Evolutionary conservation across 1,139 yeast species (phyloP), one percentile per base, ranked within the genome.

Genomic region (Magnusiomyces ingens): DNA sequence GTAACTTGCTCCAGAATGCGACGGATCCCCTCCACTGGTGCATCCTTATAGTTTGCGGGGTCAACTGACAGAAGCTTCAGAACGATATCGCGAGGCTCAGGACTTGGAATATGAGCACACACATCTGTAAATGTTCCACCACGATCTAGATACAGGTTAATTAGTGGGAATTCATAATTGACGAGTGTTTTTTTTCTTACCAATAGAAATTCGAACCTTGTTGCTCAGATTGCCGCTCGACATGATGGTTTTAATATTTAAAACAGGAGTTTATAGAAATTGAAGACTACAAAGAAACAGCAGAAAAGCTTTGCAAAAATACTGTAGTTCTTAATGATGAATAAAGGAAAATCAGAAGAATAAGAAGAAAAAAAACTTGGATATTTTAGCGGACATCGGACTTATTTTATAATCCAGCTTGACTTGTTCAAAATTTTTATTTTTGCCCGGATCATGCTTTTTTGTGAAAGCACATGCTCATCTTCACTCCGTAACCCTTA

Each of bases 1-100:
- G 80, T 76, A 55, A 78, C 80, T 40, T 71, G 70, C 64, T 86
- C 94, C 56, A 91, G 69, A 0, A 88, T 78, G 51, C 95, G 71
- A 58, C 97, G 75, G 48, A 91, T 87, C 5, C 96, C 97, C 70
- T 90, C 97, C 15, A 91, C 75, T 3, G 95, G 95, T 0, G 97
- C 96, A 74, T 91, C 97, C 3, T 75, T 71, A 66, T 91, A 90
- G 70, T 90, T 90, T 46, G 77, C 73, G 0, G 96, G 95, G 65
- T 91, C 96, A 6, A 85, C 96, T 1, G 96, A 88, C 32, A 91
- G 74, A 44, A 90, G 71, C 68, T 90, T 90, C 55, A 83, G 75
- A 4, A 84, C 82, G 35, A 78, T 74, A 59, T 80, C 83, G 53
- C 75, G 77, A 51, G 73, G 75, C 47, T 59, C 64, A 49, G 63